Evolutionary conservation across 1,284 basidiomycete species (phyloP).

Genomic region (Marasmius oreades): DNA sequence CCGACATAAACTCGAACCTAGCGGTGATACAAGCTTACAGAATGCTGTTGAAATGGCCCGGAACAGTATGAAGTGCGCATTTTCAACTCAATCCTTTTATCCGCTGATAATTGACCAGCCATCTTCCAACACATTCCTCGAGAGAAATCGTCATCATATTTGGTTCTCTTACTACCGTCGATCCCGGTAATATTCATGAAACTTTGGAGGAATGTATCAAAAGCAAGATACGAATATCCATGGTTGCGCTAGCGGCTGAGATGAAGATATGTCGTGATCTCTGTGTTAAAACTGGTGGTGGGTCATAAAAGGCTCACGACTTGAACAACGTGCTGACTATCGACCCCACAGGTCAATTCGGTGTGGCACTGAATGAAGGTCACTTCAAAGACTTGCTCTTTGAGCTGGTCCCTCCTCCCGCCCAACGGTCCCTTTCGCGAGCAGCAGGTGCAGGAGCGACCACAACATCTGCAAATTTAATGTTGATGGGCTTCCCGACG

Average conservation of each 20-base stretch:
- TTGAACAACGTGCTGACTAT: background rate
- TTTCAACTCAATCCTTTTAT: constrained; percentile 1
- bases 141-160: constrained; percentile 93
- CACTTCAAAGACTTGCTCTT: constrained; percentile 95
- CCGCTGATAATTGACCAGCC: constrained; percentile 43
- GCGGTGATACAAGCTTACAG: constrained; percentile 92
- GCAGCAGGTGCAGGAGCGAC: constrained; percentile 40
- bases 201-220: constrained; percentile 81
- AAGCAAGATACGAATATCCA: constrained; percentile 85
- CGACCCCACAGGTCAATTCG: constrained; percentile 72
- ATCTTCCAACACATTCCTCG: constrained; percentile 93
- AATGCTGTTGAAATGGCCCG: constrained; percentile 96
- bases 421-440: constrained; percentile 66
- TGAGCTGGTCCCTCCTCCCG: constrained; percentile 93
- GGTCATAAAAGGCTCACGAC: constrained; percentile 21
- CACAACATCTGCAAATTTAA: constrained; percentile 81
- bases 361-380: constrained; percentile 95
- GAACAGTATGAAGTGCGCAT: constrained; percentile 77
- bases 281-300: constrained; percentile 85
- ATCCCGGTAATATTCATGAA: constrained; percentile 95
- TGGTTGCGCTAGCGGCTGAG: constrained; percentile 92
- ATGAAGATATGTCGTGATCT: constrained; percentile 96
- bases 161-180: constrained; percentile 93
- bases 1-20: constrained; percentile 84
- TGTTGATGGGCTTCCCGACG: constrained; percentile 99